Evolutionary conservation across 1,139 yeast genomes (phyloP), one percentile per base, ranked within the genome.

Genomic region (Lodderomyces oxycetoniae): DNA sequence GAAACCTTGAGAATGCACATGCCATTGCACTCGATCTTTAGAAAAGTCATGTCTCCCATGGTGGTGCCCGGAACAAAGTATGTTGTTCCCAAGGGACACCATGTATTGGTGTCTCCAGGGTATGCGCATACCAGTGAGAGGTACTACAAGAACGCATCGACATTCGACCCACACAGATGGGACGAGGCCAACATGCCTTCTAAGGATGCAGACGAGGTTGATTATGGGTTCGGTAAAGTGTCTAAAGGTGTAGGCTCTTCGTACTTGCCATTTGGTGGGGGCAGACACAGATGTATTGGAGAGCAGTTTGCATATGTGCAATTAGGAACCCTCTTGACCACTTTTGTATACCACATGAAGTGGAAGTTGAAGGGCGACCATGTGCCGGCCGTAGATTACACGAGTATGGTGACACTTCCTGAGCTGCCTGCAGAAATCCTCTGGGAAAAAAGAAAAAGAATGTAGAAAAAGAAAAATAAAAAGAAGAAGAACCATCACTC

Each of bases 241-340:
- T 79, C 95, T 34, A 91, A 91, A 65, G 98, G 97, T 63, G 97
- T 91, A 28, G 67, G 85, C 16, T 86, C 96, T 32, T 96, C 98
- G 37, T 93, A 87, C 63, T 76, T 91, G 58, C 98, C 98, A 37
- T 91, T 91, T 54, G 98, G 98, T 49, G 98, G 97, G 61, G 99
- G 99, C 47, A 85, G 99, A 72, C 99, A 91, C 61, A 83, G 98
- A 67, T 91, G 99, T 67, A 88, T 91, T 54, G 99, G 99, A 53
- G 99, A 91, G 64, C 97, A 89, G 57, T 91, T 91, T 67, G 99
- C 99, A 29, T 87, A 82, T 59, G 80, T 83, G 47, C 99, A 91
- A 67, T 75, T 91, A 50, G 96, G 96, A 37, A 81, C 94, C 37
- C 71, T 91, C 42, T 68, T 93, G 55, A 67, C 88, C 25, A 76